phyloP scores from a whole-genome alignment of 2,329 filamentous ascomycete species.

The Berkeleyomyces rouxiae region DNA sequence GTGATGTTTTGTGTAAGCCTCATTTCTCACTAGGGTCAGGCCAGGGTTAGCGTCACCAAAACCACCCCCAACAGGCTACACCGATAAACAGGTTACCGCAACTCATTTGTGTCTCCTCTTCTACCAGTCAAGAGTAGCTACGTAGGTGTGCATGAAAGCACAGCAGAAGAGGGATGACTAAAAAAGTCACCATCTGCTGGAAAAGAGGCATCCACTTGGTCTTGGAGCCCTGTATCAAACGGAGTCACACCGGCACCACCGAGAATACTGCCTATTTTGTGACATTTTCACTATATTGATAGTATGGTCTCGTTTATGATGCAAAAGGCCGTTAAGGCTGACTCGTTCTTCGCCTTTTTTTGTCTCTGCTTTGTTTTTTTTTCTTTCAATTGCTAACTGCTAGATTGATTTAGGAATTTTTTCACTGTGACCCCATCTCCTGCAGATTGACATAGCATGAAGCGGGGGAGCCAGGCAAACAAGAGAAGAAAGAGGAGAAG shows the following conservation, averaged over 20 bases:
- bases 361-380: neutral
- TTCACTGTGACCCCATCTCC: neutral
- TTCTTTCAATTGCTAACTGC: neutral
- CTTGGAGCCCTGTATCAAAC: neutral
- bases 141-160: neutral
- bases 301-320: neutral
- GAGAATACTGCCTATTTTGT: neutral
- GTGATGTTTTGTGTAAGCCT: neutral
- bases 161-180: neutral
- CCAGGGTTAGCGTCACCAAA: neutral
- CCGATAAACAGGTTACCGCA: neutral
- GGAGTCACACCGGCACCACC: neutral
- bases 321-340: neutral
- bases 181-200: neutral
- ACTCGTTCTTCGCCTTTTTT: neutral
- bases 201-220: neutral
- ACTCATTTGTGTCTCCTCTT: neutral
- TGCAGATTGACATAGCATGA: neutral
- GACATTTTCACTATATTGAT: neutral
- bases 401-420: neutral
- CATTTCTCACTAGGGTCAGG: neutral
- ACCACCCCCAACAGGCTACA: neutral
- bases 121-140: neutral
- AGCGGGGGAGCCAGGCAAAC: neutral
- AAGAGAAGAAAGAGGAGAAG: neutral